These are phyloP conservation scores for Neurospora sp. DNA, from an alignment of 495 filamentous ascomycete species.

Conservation along the genomic window DNA sequence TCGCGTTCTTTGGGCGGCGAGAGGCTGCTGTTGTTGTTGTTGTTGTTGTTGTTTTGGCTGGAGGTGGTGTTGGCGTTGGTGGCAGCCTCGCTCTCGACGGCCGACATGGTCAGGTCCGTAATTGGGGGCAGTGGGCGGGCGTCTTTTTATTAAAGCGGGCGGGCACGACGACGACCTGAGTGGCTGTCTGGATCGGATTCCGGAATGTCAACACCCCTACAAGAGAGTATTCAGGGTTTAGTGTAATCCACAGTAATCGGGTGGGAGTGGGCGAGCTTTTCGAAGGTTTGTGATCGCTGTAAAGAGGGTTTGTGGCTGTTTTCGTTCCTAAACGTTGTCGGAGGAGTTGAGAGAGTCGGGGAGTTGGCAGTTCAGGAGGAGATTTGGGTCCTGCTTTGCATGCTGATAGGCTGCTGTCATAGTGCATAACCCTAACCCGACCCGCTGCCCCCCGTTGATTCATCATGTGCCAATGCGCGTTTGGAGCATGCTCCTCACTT, in stretches of 20 bases:
- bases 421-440: neutral
- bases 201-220: neutral
- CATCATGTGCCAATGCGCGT: neutral
- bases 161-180: neutral
- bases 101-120: neutral
- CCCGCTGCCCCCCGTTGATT: neutral
- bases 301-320: neutral
- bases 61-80: neutral
- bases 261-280: neutral
- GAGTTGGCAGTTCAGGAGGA: neutral
- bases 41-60: neutral
- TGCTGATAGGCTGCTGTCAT: neutral
- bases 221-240: neutral
- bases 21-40: neutral
- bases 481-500: neutral
- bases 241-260: neutral
- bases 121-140: neutral
- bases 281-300: neutral
- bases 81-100: neutral
- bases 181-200: neutral
- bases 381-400: neutral
- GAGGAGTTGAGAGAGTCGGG: neutral
- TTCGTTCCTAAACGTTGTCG: neutral
- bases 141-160: neutral
- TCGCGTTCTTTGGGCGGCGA: conserved; percentile 35